Evolutionary conservation across 2,329 filamentous ascomycete genomes (phyloP).

Genomic region (Arachnopeziza araneosa): DNA sequence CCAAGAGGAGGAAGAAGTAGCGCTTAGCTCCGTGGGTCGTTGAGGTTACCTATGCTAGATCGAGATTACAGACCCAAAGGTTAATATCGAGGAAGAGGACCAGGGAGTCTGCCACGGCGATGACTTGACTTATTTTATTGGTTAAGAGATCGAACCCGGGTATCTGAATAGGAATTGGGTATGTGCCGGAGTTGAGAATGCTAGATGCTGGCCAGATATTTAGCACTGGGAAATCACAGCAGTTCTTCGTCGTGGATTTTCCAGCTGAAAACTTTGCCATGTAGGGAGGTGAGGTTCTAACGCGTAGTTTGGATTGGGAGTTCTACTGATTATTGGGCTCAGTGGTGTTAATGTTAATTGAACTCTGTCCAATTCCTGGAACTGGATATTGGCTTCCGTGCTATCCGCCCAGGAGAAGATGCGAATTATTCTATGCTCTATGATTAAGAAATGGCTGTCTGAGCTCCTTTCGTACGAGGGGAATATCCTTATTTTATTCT

Average conservation of each 20-base stretch:
- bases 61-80: conserved; percentile 27
- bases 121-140: conserved; percentile 8
- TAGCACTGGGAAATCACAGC: background rate
- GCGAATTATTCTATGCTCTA: background rate
- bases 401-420: background rate
- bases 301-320: background rate
- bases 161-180: background rate
- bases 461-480: no score
- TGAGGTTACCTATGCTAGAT: conserved; percentile 6
- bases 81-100: conserved; percentile 24
- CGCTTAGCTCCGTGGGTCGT: conserved; percentile 1
- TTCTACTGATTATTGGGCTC: background rate
- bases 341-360: background rate
- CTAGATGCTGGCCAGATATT: background rate
- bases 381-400: background rate
- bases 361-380: background rate
- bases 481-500: no score
- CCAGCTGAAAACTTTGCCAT: background rate
- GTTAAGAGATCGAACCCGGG: background rate
- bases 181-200: background rate
- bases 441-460: background rate
- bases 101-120: conserved; percentile 12
- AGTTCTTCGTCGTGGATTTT: background rate
- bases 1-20: conserved; percentile 18
- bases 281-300: background rate